Conservation (phyloP, 2,329 filamentous ascomycete species). For the Cercospora brassicicola region DNA sequence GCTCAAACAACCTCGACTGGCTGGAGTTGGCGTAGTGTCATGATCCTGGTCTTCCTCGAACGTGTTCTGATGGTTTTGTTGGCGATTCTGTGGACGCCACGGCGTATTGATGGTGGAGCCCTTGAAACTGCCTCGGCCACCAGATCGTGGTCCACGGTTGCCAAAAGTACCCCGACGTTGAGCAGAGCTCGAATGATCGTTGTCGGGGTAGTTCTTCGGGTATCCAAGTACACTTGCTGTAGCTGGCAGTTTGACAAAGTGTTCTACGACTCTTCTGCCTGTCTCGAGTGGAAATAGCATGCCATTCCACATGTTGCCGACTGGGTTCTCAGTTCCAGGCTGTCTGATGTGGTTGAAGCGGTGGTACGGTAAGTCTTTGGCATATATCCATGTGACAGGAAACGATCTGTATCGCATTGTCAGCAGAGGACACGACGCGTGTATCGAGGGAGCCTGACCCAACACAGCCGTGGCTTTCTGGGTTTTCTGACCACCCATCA, state of each 20-base stretch:
- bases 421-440: slow-evolving; percentile 6
- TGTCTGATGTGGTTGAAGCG: slow-evolving; percentile 33
- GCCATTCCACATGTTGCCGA: slow-evolving; percentile 40
- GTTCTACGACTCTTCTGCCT: slow-evolving; percentile 33
- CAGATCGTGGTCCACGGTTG: slow-evolving; percentile 17
- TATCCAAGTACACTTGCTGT: slow-evolving; percentile 27
- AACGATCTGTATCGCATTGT: slow-evolving; percentile 28
- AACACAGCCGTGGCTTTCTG: slow-evolving; percentile 12
- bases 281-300: slow-evolving; percentile 33
- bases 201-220: slow-evolving; percentile 23
- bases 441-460: slow-evolving; percentile 18
- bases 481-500: slow-evolving; percentile 28
- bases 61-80: background rate
- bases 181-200: slow-evolving; percentile 1
- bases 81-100: slow-evolving; percentile 3
- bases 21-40: slow-evolving; percentile 16
- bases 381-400: slow-evolving; percentile 32
- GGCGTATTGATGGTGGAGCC: slow-evolving; percentile 11
- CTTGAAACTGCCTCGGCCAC: slow-evolving; percentile 20
- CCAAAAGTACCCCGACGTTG: slow-evolving; percentile 10
- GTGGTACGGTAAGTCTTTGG: slow-evolving; percentile 35
- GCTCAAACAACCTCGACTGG: slow-evolving; percentile 11
- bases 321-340: slow-evolving; percentile 25
- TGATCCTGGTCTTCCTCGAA: background rate
- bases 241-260: slow-evolving; percentile 28